Evolutionary conservation across 2,329 filamentous ascomycete genomes (phyloP).

Genomic region (Calonectria naviculata): DNA sequence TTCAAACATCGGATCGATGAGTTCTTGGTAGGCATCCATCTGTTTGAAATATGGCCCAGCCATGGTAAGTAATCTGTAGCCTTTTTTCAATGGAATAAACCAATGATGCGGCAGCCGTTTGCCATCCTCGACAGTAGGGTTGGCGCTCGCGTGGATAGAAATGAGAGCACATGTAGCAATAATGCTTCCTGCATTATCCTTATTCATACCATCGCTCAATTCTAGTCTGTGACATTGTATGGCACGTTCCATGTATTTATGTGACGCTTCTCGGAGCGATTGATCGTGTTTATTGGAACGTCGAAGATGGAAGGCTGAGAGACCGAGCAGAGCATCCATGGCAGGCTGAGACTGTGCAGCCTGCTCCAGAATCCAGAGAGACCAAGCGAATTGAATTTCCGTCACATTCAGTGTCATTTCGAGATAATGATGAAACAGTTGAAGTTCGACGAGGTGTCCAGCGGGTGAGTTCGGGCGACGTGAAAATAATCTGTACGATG

Average conservation of each 20-base stretch:
- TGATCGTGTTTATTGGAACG: background rate
- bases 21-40: background rate
- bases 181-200: background rate
- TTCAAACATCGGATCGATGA: background rate
- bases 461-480: background rate
- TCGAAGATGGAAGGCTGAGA: constrained; percentile 12
- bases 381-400: background rate
- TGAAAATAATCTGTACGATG: background rate
- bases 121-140: background rate
- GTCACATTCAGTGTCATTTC: background rate
- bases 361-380: background rate
- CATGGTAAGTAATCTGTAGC: background rate
- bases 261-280: background rate
- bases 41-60: background rate
- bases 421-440: constrained; percentile 7
- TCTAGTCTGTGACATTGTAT: constrained; percentile 1
- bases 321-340: constrained; percentile 11
- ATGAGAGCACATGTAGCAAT: background rate
- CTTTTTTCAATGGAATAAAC: background rate
- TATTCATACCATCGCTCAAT: background rate
- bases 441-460: background rate
- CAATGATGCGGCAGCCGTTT: background rate
- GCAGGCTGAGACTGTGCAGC: background rate
- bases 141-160: background rate
- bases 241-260: constrained; percentile 3